Evolutionary conservation across 371 early-diverging fungal species (phyloP).

Genomic region (Haplosporangium sp.): DNA sequence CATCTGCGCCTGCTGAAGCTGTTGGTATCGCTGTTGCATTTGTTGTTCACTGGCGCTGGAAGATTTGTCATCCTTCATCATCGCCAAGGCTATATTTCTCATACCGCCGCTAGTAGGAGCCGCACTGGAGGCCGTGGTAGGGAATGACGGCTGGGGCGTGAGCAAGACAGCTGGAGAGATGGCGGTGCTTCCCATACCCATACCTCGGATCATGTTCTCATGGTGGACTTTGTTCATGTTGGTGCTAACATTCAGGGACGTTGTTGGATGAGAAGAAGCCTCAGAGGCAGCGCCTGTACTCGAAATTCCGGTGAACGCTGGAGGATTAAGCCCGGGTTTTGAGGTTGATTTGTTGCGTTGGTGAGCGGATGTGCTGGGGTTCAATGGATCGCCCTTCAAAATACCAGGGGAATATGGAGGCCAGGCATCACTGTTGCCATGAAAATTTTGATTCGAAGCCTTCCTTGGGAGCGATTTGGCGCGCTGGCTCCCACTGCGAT

Average conservation of each 20-base stretch:
- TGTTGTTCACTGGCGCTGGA: slow-evolving; percentile 36
- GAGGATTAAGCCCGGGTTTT: slow-evolving; percentile 18
- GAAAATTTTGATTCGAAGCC: slow-evolving; percentile 45
- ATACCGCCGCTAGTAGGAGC: slow-evolving; percentile 14
- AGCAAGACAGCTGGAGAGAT: slow-evolving; percentile 43
- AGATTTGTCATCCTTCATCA: slow-evolving; percentile 46
- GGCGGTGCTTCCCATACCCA: slow-evolving; percentile 53
- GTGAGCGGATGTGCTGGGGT: slow-evolving; percentile 3
- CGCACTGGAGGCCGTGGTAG: slow-evolving; percentile 5
- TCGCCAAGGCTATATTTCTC: slow-evolving; percentile 44
- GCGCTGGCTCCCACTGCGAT: slow-evolving; percentile 41
- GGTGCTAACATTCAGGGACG: slow-evolving; percentile 28
- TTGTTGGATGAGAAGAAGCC: slow-evolving; percentile 1
- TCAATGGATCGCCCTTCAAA: background rate
- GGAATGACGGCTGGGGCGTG: slow-evolving; percentile 52
- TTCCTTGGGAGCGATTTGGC: slow-evolving; percentile 49
- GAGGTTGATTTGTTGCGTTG: slow-evolving; percentile 26
- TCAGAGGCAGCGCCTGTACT: slow-evolving; percentile 5
- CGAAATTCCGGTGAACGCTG: slow-evolving; percentile 9
- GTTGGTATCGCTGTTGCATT: slow-evolving; percentile 50
- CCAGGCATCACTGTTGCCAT: slow-evolving; percentile 16
- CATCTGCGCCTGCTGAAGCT: slow-evolving; percentile 48
- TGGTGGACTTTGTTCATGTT: slow-evolving; percentile 39
- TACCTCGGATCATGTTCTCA: slow-evolving; percentile 54
- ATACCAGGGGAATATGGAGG: slow-evolving; percentile 32